These are phyloP conservation scores for Syzygium aqueum DNA, from an alignment of 345 rosid species.

Conservation along the genomic window DNA sequence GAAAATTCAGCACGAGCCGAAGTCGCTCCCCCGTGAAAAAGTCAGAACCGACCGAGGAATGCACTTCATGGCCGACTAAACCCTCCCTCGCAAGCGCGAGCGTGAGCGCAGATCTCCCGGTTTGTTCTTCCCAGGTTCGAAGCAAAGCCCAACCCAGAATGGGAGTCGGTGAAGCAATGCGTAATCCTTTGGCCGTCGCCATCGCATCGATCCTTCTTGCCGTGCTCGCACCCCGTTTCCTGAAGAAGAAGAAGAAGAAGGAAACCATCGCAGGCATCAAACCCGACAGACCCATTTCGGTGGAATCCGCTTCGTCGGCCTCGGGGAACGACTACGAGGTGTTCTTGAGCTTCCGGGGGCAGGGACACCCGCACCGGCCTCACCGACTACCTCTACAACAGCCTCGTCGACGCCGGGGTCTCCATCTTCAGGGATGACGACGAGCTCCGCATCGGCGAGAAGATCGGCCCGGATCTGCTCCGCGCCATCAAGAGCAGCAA, in stretches of 20 bases:
- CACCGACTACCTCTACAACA: neutral
- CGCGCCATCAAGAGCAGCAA: neutral
- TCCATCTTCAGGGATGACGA: neutral
- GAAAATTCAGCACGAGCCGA: neutral
- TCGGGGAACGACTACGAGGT: neutral
- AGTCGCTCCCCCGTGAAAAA: neutral
- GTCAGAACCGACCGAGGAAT: neutral
- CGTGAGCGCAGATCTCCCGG: neutral
- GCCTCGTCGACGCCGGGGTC: neutral
- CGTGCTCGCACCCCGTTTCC: neutral
- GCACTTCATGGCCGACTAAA: no score
- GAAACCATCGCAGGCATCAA: neutral
- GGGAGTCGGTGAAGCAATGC: neutral
- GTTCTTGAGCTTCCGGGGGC: constrained; percentile 2
- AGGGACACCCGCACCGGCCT: neutral
- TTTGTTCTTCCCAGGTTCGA: neutral
- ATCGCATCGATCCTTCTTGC: neutral
- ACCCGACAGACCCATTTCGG: neutral
- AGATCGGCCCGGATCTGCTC: neutral
- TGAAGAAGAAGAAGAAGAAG: neutral
- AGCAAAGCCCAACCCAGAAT: neutral
- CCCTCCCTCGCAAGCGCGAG: no score
- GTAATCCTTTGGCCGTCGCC: no score
- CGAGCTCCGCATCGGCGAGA: neutral
- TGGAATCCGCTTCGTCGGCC: neutral